Conservation (phyloP, 768 basidiomycete genomes). For the Rhodotorula sphaerocarpa region DNA sequence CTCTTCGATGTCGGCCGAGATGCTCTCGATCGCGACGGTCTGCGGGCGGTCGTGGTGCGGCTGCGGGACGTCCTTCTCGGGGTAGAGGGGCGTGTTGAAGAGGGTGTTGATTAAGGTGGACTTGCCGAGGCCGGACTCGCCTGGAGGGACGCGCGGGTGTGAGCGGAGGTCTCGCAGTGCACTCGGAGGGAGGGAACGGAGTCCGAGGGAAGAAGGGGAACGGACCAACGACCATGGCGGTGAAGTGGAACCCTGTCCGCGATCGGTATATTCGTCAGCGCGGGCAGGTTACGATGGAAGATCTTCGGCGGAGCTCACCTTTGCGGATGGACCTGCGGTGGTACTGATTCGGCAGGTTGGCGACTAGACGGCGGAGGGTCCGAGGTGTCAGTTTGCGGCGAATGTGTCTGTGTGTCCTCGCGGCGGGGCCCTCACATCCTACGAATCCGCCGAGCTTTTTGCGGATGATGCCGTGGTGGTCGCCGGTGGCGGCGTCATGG, state of each 20-base stretch:
- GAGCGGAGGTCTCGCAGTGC: slow-evolving; percentile 7
- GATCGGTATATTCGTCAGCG: background rate
- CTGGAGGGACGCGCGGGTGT: slow-evolving; percentile 47
- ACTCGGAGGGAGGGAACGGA: too few species aligned
- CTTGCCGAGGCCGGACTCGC: slow-evolving; percentile 97
- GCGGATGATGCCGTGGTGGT: slow-evolving; percentile 15
- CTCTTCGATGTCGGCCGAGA: slow-evolving; percentile 96
- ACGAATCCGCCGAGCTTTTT: slow-evolving; percentile 92
- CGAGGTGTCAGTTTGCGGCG: background rate
- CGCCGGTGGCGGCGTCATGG: background rate
- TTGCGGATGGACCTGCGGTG: slow-evolving; percentile 97
- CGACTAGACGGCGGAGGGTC: slow-evolving; percentile 47
- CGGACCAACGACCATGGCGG: slow-evolving; percentile 96
- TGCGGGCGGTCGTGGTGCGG: slow-evolving; percentile 79
- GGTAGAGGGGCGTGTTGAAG: slow-evolving; percentile 93
- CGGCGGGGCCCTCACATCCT: slow-evolving; percentile 49
- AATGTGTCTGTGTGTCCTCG: background rate
- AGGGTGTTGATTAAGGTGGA: slow-evolving; percentile 98
- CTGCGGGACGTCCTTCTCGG: slow-evolving; percentile 70
- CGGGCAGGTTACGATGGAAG: slow-evolving; percentile 5
- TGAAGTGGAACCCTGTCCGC: slow-evolving; percentile 81
- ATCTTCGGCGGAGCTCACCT: slow-evolving; percentile 42
- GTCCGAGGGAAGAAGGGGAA: slow-evolving; percentile 37
- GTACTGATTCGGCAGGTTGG: slow-evolving; percentile 97
- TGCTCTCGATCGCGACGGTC: slow-evolving; percentile 97